phyloP scores from a whole-genome alignment of 257 asterid genomes.

The Nicotiana sylvestris region DNA sequence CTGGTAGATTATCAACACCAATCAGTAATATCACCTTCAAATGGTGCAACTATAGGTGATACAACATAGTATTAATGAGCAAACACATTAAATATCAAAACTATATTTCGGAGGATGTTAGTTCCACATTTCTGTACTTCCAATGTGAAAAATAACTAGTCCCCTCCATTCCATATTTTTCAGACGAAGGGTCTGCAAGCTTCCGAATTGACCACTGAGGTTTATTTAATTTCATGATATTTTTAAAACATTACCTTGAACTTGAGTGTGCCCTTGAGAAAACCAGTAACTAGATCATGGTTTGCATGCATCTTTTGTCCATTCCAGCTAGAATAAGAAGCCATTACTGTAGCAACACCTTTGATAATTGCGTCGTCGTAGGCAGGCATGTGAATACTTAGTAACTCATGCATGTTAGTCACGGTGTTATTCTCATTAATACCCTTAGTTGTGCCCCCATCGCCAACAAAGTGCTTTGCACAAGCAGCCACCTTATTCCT shows the following conservation, averaged over 20 bases:
- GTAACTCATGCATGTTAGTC: conserved; percentile 60
- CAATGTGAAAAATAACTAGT: background rate
- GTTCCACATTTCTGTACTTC: background rate
- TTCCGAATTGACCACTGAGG: background rate
- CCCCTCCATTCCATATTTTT: background rate
- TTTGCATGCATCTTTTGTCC: conserved; percentile 80
- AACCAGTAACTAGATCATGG: conserved; percentile 66
- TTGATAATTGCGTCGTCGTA: conserved; percentile 65
- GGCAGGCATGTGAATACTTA: conserved; percentile 87
- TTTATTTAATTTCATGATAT: background rate
- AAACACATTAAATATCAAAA: background rate
- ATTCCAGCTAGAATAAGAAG: conserved; percentile 91
- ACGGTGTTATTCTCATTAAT: conserved; percentile 65
- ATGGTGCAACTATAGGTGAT: background rate
- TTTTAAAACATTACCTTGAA: conserved; percentile 52
- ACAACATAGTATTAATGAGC: background rate
- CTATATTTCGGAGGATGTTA: background rate
- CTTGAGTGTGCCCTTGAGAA: conserved; percentile 67
- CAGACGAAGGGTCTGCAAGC: background rate
- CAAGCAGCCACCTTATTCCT: conserved; percentile 95
- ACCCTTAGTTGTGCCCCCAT: conserved; percentile 85
- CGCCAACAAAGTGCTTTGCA: conserved; percentile 93
- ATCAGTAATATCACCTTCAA: conserved; percentile 7
- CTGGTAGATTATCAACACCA: conserved; percentile 33
- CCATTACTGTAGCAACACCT: conserved; percentile 81